phyloP scores from a whole-genome alignment of 495 filamentous ascomycete genomes.

The Mytilinidion resinicola region DNA sequence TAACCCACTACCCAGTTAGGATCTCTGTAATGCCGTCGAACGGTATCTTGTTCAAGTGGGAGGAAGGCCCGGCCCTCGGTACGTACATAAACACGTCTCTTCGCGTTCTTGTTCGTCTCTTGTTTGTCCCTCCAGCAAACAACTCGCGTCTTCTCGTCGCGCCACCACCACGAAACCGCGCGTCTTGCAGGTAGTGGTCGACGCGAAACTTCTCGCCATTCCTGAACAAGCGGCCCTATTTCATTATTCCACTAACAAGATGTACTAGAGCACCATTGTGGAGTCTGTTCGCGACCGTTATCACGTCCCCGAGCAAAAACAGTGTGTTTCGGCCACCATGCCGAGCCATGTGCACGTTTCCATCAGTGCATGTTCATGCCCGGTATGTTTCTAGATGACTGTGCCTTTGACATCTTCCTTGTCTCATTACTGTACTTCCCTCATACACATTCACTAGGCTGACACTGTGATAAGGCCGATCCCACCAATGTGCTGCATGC shows the following conservation, averaged over 20 bases:
- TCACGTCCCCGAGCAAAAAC: conserved; percentile 13
- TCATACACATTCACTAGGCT: background rate
- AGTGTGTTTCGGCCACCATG: conserved; percentile 26
- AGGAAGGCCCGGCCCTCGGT: background rate
- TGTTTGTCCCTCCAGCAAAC: too few species aligned
- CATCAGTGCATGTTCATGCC: conserved; percentile 30
- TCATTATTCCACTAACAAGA: background rate
- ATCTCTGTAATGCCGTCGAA: background rate
- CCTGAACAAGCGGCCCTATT: too few species aligned
- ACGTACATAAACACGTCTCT: conserved; percentile 4
- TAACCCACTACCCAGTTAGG: background rate
- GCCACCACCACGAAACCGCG: too few species aligned
- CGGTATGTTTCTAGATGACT: conserved; percentile 4
- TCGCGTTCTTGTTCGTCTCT: too few species aligned
- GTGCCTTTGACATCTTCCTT: too few species aligned
- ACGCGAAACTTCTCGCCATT: too few species aligned
- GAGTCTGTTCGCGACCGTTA: conserved; percentile 24
- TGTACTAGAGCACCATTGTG: conserved; percentile 29
- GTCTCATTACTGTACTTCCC: too few species aligned
- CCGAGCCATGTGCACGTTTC: conserved; percentile 28
- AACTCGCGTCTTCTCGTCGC: too few species aligned
- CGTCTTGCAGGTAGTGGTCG: too few species aligned
- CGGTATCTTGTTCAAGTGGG: background rate
- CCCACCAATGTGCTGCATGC: conserved; percentile 23
- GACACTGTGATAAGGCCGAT: conserved; percentile 3